Conservation (phyloP, 2,329 filamentous ascomycete genomes). For the Aulographum hederae region DNA sequence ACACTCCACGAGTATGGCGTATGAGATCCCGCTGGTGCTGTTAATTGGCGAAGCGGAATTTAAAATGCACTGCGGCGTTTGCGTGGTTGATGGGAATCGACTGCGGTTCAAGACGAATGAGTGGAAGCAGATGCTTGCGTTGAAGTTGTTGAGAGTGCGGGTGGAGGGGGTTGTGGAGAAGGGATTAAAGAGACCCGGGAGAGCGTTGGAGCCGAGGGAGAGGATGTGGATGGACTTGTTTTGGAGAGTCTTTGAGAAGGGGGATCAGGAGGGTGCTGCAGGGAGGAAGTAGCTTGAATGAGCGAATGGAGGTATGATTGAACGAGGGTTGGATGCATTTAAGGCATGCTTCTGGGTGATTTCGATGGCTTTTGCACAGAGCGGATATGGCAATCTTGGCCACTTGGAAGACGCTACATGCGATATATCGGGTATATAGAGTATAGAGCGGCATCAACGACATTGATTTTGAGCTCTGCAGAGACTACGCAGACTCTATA, state of each 20-base stretch:
- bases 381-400: too few relatives aligned
- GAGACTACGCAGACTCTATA: too few relatives aligned
- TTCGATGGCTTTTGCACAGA: too few relatives aligned
- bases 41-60: slow-evolving; percentile 80
- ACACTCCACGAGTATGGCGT: slow-evolving; percentile 48
- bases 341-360: too few relatives aligned
- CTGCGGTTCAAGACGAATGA: slow-evolving; percentile 67
- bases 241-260: slow-evolving; percentile 1
- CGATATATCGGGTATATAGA: too few relatives aligned
- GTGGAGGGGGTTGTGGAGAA: slow-evolving; percentile 58
- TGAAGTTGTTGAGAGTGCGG: slow-evolving; percentile 60
- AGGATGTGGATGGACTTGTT: slow-evolving; percentile 22
- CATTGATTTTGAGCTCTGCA: too few relatives aligned
- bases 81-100: slow-evolving; percentile 74
- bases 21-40: slow-evolving; percentile 67
- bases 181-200: slow-evolving; percentile 40
- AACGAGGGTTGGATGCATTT: too few relatives aligned
- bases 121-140: slow-evolving; percentile 80
- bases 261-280: too few relatives aligned
- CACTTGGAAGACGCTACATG: too few relatives aligned
- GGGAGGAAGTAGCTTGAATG: too few relatives aligned
- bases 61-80: slow-evolving; percentile 75
- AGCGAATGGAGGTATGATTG: too few relatives aligned
- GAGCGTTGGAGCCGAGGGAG: slow-evolving; percentile 19
- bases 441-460: too few relatives aligned